Percentiles rank a stretch among this genome's conserved stretches.
These are phyloP conservation scores for Bassia scoparia DNA, from an alignment of 148 eudicot species.

Conservation along the genomic window DNA sequence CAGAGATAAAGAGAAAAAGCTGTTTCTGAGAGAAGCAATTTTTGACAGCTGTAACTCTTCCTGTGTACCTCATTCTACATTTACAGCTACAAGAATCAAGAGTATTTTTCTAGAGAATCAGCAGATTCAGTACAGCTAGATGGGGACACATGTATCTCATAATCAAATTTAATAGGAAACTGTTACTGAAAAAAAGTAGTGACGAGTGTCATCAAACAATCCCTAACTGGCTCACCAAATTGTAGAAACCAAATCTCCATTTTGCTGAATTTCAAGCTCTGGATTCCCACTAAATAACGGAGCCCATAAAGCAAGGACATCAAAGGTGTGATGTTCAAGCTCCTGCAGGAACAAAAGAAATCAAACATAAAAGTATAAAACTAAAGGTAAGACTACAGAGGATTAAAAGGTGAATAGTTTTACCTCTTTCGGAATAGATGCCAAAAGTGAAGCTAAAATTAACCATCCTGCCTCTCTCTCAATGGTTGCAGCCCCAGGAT, in stretches of 20 bases:
- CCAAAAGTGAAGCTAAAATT: conserved; percentile 76
- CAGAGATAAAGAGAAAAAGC: not conserved
- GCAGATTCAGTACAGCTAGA: not conserved
- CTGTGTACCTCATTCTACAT: not conserved
- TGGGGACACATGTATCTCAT: not conserved
- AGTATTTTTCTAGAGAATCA: not conserved
- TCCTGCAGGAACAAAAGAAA: conserved; percentile 52
- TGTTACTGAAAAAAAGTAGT: not conserved
- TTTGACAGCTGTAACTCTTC: not conserved
- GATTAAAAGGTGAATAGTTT: conserved; percentile 7
- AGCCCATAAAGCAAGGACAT: conserved; percentile 91
- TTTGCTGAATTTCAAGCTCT: conserved; percentile 45
- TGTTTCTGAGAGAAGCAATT: not conserved
- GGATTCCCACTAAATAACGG: conserved; percentile 66
- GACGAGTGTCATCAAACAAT: not conserved
- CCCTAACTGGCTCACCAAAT: conserved; percentile 49
- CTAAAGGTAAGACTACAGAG: conserved; percentile 4
- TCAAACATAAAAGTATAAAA: conserved; percentile 20
- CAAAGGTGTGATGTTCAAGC: conserved; percentile 92
- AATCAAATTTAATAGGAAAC: not conserved
- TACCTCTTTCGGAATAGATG: conserved; percentile 93
- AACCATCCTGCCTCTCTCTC: conserved; percentile 94
- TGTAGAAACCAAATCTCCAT: conserved; percentile 53
- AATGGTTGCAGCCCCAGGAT: conserved; percentile 63
- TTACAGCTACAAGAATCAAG: conserved; percentile 4